These are phyloP conservation scores for Selaginella tamariscina DNA, from an alignment of 75 land plant genomes.

Conservation along the genomic window DNA sequence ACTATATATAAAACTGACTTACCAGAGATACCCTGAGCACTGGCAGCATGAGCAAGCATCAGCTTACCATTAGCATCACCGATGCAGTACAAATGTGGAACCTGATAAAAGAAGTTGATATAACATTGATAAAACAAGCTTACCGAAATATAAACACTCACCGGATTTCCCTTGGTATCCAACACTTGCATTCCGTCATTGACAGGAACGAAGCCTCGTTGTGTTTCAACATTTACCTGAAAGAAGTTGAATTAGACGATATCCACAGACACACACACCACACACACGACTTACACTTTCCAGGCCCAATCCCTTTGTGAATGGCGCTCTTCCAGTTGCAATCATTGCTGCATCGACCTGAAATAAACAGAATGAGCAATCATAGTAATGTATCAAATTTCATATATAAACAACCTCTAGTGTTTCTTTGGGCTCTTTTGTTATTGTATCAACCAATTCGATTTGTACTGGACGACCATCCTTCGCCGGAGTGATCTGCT, in stretches of 20 bases:
- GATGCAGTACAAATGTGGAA: constrained; percentile 90
- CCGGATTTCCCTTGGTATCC: constrained; percentile 72
- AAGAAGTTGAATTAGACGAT: constrained; percentile 1
- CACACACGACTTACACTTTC: constrained; percentile 55
- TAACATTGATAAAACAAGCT: neutral
- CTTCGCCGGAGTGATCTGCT: constrained; percentile 96
- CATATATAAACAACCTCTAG: constrained; percentile 51
- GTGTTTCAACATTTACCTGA: constrained; percentile 80
- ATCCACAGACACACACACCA: neutral
- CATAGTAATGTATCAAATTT: neutral
- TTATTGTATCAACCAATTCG: constrained; percentile 93
- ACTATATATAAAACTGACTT: too few relatives aligned
- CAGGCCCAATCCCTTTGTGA: constrained; percentile 89
- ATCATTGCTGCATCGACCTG: constrained; percentile 99
- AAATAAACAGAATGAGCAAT: neutral
- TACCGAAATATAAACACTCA: constrained; percentile 16
- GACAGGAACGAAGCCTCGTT: constrained; percentile 92
- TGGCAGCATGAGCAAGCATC: constrained; percentile 99
- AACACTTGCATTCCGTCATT: constrained; percentile 95
- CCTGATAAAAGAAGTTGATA: constrained; percentile 40
- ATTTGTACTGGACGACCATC: constrained; percentile 91
- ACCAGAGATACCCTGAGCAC: constrained; percentile 99
- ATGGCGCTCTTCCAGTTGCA: constrained; percentile 98
- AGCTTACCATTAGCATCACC: constrained; percentile 99
- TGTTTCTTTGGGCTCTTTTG: constrained; percentile 89